Percentiles rank a stretch among this genome's conserved stretches.
phyloP scores from a whole-genome alignment of 1,284 basidiomycete genomes.

The Malassezia sp. region DNA sequence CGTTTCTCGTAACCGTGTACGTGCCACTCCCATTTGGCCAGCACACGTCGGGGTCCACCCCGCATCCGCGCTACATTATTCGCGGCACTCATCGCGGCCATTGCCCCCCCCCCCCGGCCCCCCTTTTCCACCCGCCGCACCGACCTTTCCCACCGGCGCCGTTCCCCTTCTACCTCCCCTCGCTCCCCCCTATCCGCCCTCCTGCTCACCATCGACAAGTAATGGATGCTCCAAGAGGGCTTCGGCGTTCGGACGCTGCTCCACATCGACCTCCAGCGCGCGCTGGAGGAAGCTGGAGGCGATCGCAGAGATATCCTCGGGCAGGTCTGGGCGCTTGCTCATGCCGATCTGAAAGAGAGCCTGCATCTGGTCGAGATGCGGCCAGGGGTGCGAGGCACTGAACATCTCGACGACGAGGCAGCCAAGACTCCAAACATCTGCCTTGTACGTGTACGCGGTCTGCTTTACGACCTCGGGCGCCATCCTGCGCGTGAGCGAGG shows the following conservation, averaged over 20 bases:
- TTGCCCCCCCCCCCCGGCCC: too few species aligned
- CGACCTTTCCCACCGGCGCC: too few species aligned
- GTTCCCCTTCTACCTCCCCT: too few species aligned
- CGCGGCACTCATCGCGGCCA: too few species aligned
- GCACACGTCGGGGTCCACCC: too few species aligned
- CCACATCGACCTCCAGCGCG: constrained; percentile 40
- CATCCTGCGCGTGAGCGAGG: constrained; percentile 24
- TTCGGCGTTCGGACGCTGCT: constrained; percentile 29
- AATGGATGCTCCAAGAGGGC: constrained; percentile 36
- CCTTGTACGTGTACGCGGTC: constrained; percentile 80
- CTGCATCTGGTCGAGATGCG: constrained; percentile 86
- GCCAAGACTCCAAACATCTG: constrained; percentile 96
- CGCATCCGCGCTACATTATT: too few species aligned
- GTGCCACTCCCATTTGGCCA: too few species aligned
- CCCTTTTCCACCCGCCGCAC: too few species aligned
- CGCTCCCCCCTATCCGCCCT: too few species aligned
- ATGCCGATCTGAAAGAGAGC: constrained; percentile 44
- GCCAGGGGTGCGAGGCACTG: constrained; percentile 93
- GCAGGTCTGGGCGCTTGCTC: constrained; percentile 25
- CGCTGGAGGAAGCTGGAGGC: constrained; percentile 33
- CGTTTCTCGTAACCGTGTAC: too few species aligned
- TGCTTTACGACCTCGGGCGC: constrained; percentile 85
- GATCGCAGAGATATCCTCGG: constrained; percentile 36
- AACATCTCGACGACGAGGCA: constrained; percentile 98
- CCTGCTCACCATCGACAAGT: too few species aligned